Conservation (phyloP, 306 rosid genomes). For the Medicago lupulina region DNA sequence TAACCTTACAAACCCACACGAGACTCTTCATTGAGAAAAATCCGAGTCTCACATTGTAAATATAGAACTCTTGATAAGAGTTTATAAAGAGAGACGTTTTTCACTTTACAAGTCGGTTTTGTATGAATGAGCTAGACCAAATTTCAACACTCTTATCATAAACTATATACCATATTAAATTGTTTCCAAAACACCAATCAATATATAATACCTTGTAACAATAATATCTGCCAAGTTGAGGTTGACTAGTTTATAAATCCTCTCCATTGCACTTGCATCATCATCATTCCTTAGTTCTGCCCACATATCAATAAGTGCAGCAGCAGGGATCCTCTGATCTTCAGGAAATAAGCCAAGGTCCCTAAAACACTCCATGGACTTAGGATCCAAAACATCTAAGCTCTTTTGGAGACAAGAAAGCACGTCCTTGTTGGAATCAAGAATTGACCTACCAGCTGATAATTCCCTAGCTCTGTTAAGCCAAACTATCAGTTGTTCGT, state of each 20-base stretch:
- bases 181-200: not conserved
- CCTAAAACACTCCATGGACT: slow-evolving; percentile 55
- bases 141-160: no score
- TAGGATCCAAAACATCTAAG: slow-evolving; percentile 48
- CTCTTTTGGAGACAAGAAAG: slow-evolving; percentile 54
- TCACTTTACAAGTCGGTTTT: no score
- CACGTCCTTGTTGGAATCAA: slow-evolving; percentile 37
- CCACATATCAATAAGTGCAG: slow-evolving; percentile 71
- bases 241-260: slow-evolving; percentile 42
- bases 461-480: slow-evolving; percentile 32
- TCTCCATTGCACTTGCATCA: slow-evolving; percentile 44
- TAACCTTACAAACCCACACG: no score
- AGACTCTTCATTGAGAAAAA: no score
- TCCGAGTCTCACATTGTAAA: no score
- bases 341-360: slow-evolving; percentile 77
- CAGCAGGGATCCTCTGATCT: slow-evolving; percentile 66
- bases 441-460: slow-evolving; percentile 43
- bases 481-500: slow-evolving; percentile 45
- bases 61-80: no score
- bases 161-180: not conserved
- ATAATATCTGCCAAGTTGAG: slow-evolving; percentile 51
- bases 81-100: no score
- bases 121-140: no score
- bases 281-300: slow-evolving; percentile 53
- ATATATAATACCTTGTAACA: slow-evolving; percentile 54